phyloP scores from a whole-genome alignment of 257 asterid species.

The Penstemon davidsonii region DNA sequence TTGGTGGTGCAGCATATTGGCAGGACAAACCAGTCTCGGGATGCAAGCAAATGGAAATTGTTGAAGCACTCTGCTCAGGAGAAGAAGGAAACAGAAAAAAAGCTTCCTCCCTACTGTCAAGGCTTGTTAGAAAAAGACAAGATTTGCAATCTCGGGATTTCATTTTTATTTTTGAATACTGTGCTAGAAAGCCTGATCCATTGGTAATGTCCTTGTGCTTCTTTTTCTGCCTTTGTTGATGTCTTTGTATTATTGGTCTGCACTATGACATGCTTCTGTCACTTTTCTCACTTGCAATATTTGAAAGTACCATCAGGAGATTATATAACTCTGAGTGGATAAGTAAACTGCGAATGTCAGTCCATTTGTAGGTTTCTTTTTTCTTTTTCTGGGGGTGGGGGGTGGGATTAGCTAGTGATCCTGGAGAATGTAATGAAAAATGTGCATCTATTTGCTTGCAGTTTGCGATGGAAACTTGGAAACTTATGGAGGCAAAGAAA shows the following conservation, averaged over 20 bases:
- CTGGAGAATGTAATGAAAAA: slow-evolving; percentile 17
- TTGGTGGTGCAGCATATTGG: slow-evolving; percentile 40
- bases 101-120: slow-evolving; percentile 65
- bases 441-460: slow-evolving; percentile 38
- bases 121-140: slow-evolving; percentile 40
- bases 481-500: slow-evolving; percentile 61
- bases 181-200: slow-evolving; percentile 78
- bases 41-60: slow-evolving; percentile 46
- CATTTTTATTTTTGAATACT: slow-evolving; percentile 56
- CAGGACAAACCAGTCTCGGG: slow-evolving; percentile 28
- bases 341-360: slow-evolving; percentile 12
- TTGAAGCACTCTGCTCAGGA: slow-evolving; percentile 64
- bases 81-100: slow-evolving; percentile 41
- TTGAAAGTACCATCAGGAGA: neutral
- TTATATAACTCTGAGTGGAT: slow-evolving; percentile 1
- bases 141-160: slow-evolving; percentile 54
- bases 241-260: slow-evolving; percentile 3
- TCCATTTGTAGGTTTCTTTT: neutral
- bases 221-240: neutral
- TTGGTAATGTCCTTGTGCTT: slow-evolving; percentile 48
- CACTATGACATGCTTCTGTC: neutral
- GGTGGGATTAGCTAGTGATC: neutral
- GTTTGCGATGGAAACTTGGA: slow-evolving; percentile 85
- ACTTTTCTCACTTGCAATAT: slow-evolving; percentile 9
- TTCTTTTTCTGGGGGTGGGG: neutral